Evolutionary conservation across 73 alveolate genomes (phyloP), one percentile per base, ranked within the genome.

Genomic region (Halteria grandinella): DNA sequence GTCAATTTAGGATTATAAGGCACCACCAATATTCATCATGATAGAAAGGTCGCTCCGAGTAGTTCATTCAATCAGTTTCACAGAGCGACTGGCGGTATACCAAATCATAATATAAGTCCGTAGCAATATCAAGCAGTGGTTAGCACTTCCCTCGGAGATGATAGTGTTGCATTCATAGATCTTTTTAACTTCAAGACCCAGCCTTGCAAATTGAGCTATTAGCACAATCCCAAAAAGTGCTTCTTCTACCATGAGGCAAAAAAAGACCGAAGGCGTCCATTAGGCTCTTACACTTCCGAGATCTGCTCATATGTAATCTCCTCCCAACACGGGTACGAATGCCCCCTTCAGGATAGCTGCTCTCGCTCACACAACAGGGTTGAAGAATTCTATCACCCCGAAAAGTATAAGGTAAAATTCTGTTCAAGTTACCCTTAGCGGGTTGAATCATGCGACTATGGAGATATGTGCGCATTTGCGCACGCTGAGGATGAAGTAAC

Each of bases 391-490:
- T 93, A 93, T 57, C 93, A 91, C 64, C 91, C 94, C 7, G 95
- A 89, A 27, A 93, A 93, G 41, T 93, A 90, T 37, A 93, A 93
- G 66, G 92, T 89, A 28, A 93, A 93, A 54, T 93, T 90, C 79
- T 93, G 98, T 55, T 59, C 93, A 1, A 71, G 85, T 34, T 93
- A 86, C 54, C 97, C 97, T 0, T 57, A 87, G 33, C 69, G 87
- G 55, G 75, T 77, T 17, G 74, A 90, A 5, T 51, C 69, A 4
- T 93, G 98, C 58, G 98, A 93, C 21, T 93, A 93, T 69, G 94
- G 95, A 34, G 82, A 74, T 44, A 90, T 75, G 84, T 93, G 98
- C 72, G 87, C 94, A 27, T 93, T 93, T 76, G 98, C 97, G 17
- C 98, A 93, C 69, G 41, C 90, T 15, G 94, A 81, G 36, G 74